Conservation (phyloP, 345 rosid species). For the Gossypium australe region DNA sequence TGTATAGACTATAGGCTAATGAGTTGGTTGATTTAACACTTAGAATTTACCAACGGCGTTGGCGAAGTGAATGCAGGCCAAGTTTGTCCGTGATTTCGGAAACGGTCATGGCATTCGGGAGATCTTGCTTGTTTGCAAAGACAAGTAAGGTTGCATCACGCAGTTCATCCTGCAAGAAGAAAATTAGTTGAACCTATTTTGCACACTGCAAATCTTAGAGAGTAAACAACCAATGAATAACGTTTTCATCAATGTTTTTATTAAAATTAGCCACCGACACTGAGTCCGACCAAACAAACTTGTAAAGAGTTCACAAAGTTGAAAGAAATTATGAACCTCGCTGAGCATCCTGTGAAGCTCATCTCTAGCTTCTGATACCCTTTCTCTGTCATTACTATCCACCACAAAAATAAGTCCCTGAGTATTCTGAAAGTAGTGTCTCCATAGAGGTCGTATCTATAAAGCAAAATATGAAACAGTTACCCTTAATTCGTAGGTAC, state of each 20-base stretch:
- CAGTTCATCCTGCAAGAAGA: slow-evolving; percentile 39
- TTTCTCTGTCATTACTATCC: slow-evolving; percentile 59
- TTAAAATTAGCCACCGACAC: neutral
- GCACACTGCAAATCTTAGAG: neutral
- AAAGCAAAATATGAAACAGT: neutral
- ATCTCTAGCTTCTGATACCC: slow-evolving; percentile 51
- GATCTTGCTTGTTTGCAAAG: slow-evolving; percentile 71
- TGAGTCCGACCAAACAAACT: neutral
- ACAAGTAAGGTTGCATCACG: slow-evolving; percentile 48
- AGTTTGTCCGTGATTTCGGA: slow-evolving; percentile 66
- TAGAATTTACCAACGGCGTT: slow-evolving; percentile 43
- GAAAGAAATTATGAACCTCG: slow-evolving; percentile 28
- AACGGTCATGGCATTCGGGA: slow-evolving; percentile 55
- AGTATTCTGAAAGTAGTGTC: slow-evolving; percentile 64
- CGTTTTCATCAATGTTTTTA: neutral
- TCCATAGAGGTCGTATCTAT: slow-evolving; percentile 62
- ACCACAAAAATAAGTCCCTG: slow-evolving; percentile 65
- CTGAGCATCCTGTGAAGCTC: slow-evolving; percentile 61
- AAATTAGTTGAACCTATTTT: neutral
- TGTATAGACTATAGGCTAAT: neutral
- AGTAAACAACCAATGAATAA: neutral
- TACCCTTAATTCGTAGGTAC: neutral
- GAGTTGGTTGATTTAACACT: neutral
- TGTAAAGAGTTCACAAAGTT: neutral
- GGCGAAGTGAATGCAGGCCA: slow-evolving; percentile 58